Conservation (phyloP, 2,329 filamentous ascomycete species). For the Zasmidium angulare region DNA sequence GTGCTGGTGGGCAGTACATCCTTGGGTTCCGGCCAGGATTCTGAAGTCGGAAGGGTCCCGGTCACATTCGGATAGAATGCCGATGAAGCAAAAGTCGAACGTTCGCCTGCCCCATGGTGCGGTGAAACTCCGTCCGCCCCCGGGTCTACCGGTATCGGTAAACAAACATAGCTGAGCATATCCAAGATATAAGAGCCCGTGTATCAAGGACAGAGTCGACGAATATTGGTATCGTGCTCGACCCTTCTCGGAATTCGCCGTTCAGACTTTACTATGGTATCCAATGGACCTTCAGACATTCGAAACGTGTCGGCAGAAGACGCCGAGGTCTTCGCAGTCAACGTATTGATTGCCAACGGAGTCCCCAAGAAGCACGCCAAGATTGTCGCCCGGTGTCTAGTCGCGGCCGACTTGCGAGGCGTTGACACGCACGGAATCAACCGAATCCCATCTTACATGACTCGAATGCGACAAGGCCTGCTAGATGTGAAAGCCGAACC, state of each 20-base stretch:
- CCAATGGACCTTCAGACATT: not conserved
- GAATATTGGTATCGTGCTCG: no score
- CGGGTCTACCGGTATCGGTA: not conserved
- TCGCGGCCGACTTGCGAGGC: constrained; percentile 73
- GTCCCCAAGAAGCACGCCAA: constrained; percentile 59
- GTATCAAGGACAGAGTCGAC: not conserved
- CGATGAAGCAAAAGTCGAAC: not conserved
- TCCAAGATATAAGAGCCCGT: not conserved
- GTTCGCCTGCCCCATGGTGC: not conserved
- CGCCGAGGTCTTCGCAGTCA: constrained; percentile 49
- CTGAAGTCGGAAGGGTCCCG: no score
- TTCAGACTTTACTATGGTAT: not conserved
- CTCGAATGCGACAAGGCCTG: constrained; percentile 68
- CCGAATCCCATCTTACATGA: constrained; percentile 75
- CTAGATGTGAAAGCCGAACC: constrained; percentile 63
- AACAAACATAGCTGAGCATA: not conserved
- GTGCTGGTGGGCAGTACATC: not conserved
- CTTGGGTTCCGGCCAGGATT: no score
- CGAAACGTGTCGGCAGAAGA: constrained; percentile 20
- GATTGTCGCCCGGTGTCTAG: constrained; percentile 66
- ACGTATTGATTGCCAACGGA: constrained; percentile 60
- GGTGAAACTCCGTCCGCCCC: not conserved
- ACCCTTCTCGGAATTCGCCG: no score
- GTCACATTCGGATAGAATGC: not conserved
- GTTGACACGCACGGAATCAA: constrained; percentile 80